Evolutionary conservation across 371 early-diverging fungal genomes (phyloP).

Genomic region (Neoconidiobolus thromboides): DNA sequence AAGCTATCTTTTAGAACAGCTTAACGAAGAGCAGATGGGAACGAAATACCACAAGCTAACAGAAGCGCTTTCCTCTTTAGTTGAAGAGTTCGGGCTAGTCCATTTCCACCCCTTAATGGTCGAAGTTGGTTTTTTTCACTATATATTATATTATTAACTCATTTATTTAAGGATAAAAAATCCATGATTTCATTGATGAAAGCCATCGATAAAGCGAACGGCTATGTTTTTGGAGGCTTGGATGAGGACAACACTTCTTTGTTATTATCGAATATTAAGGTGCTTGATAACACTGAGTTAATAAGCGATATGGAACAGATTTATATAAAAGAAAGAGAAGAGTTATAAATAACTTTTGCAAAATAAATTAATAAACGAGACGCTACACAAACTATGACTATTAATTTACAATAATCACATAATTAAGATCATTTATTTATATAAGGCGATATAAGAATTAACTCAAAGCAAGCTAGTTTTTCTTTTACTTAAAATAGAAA

Average conservation of each 20-base stretch:
- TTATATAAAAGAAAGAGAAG: no score
- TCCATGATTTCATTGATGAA: constrained; percentile 55
- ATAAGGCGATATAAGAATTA: no score
- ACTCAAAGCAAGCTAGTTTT: no score
- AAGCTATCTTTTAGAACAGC: constrained; percentile 49
- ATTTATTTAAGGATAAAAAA: constrained; percentile 40
- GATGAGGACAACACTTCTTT: constrained; percentile 62
- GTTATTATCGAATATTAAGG: constrained; percentile 12
- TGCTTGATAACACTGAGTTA: no score
- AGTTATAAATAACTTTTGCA: no score
- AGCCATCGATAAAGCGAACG: constrained; percentile 81
- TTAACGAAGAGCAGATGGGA: constrained; percentile 46
- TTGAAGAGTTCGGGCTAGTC: constrained; percentile 81
- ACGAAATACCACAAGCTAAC: constrained; percentile 51
- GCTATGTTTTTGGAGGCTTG: constrained; percentile 72
- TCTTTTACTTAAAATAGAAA: no score
- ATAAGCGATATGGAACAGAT: no score
- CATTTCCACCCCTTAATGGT: constrained; percentile 77
- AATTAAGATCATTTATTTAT: no score
- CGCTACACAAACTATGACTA: no score
- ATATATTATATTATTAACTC: not conserved
- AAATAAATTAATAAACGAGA: no score
- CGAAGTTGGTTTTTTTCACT: constrained; percentile 14
- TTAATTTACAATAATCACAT: no score
- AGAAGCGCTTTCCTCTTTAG: constrained; percentile 62